phyloP scores from a whole-genome alignment of 2,329 filamentous ascomycete species.

The Nannizziopsis barbatae region DNA sequence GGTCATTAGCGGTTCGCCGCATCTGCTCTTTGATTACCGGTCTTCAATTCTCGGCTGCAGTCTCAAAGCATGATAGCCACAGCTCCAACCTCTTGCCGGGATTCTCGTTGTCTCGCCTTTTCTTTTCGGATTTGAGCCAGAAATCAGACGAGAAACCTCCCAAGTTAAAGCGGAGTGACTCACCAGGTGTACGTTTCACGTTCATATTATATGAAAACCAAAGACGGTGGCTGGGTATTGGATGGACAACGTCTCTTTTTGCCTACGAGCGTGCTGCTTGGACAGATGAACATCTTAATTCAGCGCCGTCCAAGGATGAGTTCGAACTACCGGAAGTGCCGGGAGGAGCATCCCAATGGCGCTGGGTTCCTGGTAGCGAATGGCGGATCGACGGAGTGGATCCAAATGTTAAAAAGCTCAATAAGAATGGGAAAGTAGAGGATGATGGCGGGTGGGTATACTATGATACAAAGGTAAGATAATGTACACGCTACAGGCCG shows the following conservation, averaged over 20 bases:
- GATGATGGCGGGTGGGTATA: constrained; percentile 83
- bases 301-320: constrained; percentile 61
- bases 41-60: constrained; percentile 34
- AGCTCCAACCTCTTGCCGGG: constrained; percentile 17
- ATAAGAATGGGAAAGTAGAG: constrained; percentile 42
- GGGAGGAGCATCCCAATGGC: constrained; percentile 52
- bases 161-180: constrained; percentile 35
- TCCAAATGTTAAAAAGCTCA: constrained; percentile 26
- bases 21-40: constrained; percentile 66
- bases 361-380: constrained; percentile 73
- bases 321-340: constrained; percentile 59
- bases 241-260: constrained; percentile 86
- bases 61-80: constrained; percentile 4
- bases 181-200: constrained; percentile 82
- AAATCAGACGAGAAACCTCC: constrained; percentile 40
- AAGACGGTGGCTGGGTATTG: constrained; percentile 83
- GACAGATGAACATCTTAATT: constrained; percentile 91
- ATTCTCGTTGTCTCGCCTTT: constrained; percentile 24
- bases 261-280: constrained; percentile 81
- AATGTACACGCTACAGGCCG: not conserved
- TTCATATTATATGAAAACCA: constrained; percentile 97
- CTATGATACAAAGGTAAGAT: constrained; percentile 82
- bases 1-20: constrained; percentile 62
- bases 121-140: constrained; percentile 33
- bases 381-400: constrained; percentile 71